A percentile compares a stretch with the other conserved stretches of the same genome.
These are phyloP conservation scores for Ceratobasidium papillatum DNA, from an alignment of 1,284 basidiomycete species.

Conservation along the genomic window DNA sequence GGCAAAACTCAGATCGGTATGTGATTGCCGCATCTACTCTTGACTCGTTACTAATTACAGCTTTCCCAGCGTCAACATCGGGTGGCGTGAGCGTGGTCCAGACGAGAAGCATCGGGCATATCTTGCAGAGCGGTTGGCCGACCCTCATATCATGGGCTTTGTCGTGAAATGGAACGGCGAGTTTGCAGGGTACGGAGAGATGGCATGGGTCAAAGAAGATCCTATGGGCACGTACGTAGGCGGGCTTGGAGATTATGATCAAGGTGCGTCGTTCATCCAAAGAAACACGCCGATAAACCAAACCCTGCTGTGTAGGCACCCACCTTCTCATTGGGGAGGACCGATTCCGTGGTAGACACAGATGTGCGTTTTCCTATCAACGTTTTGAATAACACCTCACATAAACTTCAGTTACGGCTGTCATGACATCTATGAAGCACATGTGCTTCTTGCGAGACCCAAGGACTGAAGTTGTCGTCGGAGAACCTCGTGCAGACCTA, in stretches of 20 bases:
- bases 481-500: slow-evolving; percentile 57
- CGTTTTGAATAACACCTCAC: background rate
- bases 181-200: slow-evolving; percentile 63
- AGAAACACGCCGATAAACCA: background rate
- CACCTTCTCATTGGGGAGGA: slow-evolving; percentile 62
- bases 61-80: slow-evolving; percentile 53
- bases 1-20: slow-evolving; percentile 61
- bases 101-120: slow-evolving; percentile 61
- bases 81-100: slow-evolving; percentile 62
- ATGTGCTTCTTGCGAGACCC: slow-evolving; percentile 62
- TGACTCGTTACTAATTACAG: background rate
- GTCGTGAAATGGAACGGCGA: slow-evolving; percentile 65
- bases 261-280: slow-evolving; percentile 49
- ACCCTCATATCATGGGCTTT: slow-evolving; percentile 59
- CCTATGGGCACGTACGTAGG: slow-evolving; percentile 44
- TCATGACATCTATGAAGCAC: slow-evolving; percentile 54
- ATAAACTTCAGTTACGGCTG: slow-evolving; percentile 51
- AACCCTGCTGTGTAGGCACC: slow-evolving; percentile 43
- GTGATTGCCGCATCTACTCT: background rate
- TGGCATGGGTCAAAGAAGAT: slow-evolving; percentile 62
- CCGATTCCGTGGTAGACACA: slow-evolving; percentile 57
- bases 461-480: slow-evolving; percentile 58
- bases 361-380: slow-evolving; percentile 52
- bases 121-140: slow-evolving; percentile 53
- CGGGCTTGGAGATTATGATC: slow-evolving; percentile 60